Evolutionary conservation across 345 rosid species (phyloP), one percentile per base, ranked within the genome.

Genomic region (Eucalyptus sideroxylon): DNA sequence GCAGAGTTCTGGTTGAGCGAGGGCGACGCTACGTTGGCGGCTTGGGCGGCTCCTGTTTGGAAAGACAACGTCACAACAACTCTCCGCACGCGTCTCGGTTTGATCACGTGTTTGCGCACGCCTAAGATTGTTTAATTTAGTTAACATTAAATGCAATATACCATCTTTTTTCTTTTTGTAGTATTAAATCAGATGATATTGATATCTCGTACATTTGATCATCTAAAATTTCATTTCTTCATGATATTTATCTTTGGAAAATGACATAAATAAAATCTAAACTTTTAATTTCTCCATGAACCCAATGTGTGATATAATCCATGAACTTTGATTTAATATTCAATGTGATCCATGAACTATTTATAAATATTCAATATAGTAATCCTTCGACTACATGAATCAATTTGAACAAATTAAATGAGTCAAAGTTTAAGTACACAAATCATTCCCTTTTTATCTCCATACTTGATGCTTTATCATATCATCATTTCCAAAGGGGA

Each of bases 261-360:
- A 59, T 59, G 4, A 26, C 6, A 24, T 24, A 56, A 56, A 53
- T 53, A 53, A 53, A 53, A 17, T 53, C 56, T 16, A 8, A 55
- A 55, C 59, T 55, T 55, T 55, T 55, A 8, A 55, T 55, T 55
- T 55, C 26, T 53, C 5, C 10, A 2, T 8, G 1, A 11, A 26
- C 10, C 14, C 15, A 11, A 26, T 59, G 2, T 26, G 11, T 26
- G 27, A 62, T 62, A 62, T 30, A 13, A 13, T 62, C 17, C 31
- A 6, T 14, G 9, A 62, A 62, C 1, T 62, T 4, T 62, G 0
- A 5, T 27, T 7, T 3, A 62, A 27, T 30, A 6, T 6, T 62
- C 1, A 0, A 30, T 62, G 3, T 7, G 3, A 4, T 30, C 30
- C 2, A 6, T 27, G 8, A 62, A 62, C 5, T 13, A 21, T 55